A percentile compares a stretch with the other conserved stretches of the same genome.
Evolutionary conservation across 2,329 filamentous ascomycete genomes (phyloP).

Genomic region (Colletotrichum eremochloae): DNA sequence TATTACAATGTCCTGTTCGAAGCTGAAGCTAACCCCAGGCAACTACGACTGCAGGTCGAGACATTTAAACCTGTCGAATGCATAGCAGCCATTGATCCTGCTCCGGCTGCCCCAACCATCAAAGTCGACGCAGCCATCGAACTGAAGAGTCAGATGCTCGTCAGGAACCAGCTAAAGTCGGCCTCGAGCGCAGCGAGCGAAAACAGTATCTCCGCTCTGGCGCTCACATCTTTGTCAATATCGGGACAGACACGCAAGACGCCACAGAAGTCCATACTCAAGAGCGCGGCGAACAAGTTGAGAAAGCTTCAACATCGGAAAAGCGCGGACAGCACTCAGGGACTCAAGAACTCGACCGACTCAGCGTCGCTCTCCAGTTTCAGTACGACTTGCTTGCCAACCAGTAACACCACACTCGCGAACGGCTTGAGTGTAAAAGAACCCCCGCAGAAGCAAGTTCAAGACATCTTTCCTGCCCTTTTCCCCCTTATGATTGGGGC

Average conservation of each 20-base stretch:
- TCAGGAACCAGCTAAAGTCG: neutral
- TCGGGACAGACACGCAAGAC: neutral
- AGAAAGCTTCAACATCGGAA: neutral
- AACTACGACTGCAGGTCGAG: neutral
- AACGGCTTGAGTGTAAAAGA: neutral
- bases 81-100: neutral
- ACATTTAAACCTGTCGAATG: neutral
- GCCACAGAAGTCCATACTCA: neutral
- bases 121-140: neutral
- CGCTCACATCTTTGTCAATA: neutral
- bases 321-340: neutral
- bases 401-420: neutral
- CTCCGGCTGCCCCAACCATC: neutral
- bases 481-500: neutral
- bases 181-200: neutral
- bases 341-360: neutral
- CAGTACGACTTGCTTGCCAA: neutral
- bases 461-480: neutral
- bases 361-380: neutral
- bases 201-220: neutral
- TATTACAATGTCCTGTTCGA: neutral
- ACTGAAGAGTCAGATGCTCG: neutral
- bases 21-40: neutral
- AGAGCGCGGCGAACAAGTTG: neutral
- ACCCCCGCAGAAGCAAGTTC: neutral